Conservation (phyloP, 805 yeast species). For the Yamadazyma sp. region DNA sequence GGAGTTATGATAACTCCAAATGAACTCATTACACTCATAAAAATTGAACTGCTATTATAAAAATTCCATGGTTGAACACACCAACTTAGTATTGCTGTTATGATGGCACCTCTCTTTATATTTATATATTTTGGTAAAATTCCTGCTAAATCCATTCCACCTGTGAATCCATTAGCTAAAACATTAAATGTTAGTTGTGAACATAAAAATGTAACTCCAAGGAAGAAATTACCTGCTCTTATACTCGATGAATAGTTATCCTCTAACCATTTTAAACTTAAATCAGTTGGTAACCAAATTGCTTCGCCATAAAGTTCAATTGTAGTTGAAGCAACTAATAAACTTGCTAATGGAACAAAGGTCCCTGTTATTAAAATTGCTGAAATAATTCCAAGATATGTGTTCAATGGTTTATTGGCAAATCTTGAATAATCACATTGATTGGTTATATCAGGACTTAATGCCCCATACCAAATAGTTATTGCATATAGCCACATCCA, state of each 20-base stretch:
- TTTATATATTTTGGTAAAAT: constrained; percentile 42
- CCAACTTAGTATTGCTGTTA: constrained; percentile 20
- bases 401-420: constrained; percentile 2
- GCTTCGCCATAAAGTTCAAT: constrained; percentile 31
- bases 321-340: constrained; percentile 44
- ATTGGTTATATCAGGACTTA: constrained; percentile 38
- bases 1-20: constrained; percentile 18
- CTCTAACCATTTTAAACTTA: constrained; percentile 38
- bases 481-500: constrained; percentile 43
- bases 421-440: constrained; percentile 41
- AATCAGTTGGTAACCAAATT: constrained; percentile 47
- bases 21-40: constrained; percentile 18
- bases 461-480: constrained; percentile 33
- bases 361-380: constrained; percentile 39
- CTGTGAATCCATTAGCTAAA: constrained; percentile 51
- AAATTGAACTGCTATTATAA: constrained; percentile 16
- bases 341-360: constrained; percentile 45
- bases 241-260: constrained; percentile 33
- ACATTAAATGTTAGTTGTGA: constrained; percentile 35
- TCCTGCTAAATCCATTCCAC: constrained; percentile 51
- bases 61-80: constrained; percentile 21
- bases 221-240: constrained; percentile 50
- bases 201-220: constrained; percentile 25
- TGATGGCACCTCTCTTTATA: constrained; percentile 43
- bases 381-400: constrained; percentile 22